phyloP scores from a whole-genome alignment of 768 basidiomycete genomes.

The Leucocoprinus leucothites region DNA sequence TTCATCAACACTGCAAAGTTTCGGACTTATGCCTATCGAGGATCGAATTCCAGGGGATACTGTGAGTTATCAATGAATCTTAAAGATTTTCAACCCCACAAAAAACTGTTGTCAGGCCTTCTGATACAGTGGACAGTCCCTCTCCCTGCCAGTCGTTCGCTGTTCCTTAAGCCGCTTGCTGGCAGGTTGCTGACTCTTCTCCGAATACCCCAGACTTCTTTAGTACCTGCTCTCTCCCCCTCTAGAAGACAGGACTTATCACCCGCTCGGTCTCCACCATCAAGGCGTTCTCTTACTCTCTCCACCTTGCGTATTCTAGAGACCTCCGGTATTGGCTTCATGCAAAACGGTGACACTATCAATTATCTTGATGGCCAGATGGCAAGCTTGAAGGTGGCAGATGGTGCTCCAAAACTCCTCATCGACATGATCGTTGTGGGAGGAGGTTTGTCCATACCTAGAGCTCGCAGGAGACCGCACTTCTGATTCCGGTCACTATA shows the following conservation, averaged over 20 bases:
- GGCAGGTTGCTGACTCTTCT: background rate
- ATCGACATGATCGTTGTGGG: conserved; percentile 47
- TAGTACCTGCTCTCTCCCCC: background rate
- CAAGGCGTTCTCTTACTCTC: background rate
- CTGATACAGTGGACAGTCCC: background rate
- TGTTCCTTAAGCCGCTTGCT: conserved; percentile 4
- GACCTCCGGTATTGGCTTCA: too few species aligned
- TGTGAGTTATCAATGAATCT: too few species aligned
- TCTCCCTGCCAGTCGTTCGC: background rate
- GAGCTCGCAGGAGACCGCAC: background rate
- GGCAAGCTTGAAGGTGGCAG: background rate
- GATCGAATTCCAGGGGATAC: too few species aligned
- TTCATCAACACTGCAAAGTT: too few species aligned
- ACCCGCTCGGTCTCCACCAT: background rate
- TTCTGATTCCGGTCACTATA: conserved; percentile 11
- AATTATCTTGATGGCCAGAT: background rate
- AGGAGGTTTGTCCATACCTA: conserved; percentile 29
- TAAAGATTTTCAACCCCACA: too few species aligned
- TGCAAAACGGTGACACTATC: background rate
- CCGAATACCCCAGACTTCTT: background rate
- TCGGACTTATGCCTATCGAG: too few species aligned
- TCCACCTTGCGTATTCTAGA: too few species aligned
- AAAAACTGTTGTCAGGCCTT: background rate
- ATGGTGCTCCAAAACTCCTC: background rate
- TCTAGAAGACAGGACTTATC: background rate